Base-by-base conservation (phyloP, 768 basidiomycete species). In the Pholiota conissans region DNA sequence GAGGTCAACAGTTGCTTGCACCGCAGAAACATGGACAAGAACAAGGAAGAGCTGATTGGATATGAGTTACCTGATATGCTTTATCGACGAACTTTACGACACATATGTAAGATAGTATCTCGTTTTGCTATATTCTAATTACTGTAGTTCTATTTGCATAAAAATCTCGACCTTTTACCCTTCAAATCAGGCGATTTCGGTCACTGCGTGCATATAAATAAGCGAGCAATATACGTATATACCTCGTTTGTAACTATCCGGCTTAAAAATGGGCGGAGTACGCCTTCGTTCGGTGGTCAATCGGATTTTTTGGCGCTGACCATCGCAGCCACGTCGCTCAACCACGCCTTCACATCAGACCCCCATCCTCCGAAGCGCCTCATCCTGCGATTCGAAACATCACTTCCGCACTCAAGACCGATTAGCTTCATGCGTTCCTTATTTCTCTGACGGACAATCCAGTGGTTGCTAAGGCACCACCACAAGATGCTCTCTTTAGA, bases 281-380 rank as follows among this genome's bases (percentile, higher is more conserved):
- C 30, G 13, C 13, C 30, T 32, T 32, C 24, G n/a, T n/a, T 42
- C n/a, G n/a, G n/a, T n/a, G n/a, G n/a, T n/a, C n/a, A n/a, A n/a
- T n/a, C n/a, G n/a, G 16, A 35, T 42, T 42, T 42, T 20, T 5
- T 18, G 6, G 40, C 40, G 9, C 22, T 42, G 20, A 42, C 9
- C 40, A 76, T 72, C 2, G 64, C 56, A 48, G 67, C 56, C 9
- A 80, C 75, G 3, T 67, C 69, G 5, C 45, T 26, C 55, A 78
- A 39, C 84, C 84, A 85, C 6, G 39, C 58, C 14, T 62, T 67
- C 52, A 80, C 59, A 39, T 81, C 78, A 1, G 62, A 60, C 7
- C 79, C 77, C 74, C 80, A 85, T 11, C 84, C 84, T 1, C 82
- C 79, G 26, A 85, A 61, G 49, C 81, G 72, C 28, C 74, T 68